phyloP scores from a whole-genome alignment of 108 stramenopile species.

The Discostella pseudostelligera region DNA sequence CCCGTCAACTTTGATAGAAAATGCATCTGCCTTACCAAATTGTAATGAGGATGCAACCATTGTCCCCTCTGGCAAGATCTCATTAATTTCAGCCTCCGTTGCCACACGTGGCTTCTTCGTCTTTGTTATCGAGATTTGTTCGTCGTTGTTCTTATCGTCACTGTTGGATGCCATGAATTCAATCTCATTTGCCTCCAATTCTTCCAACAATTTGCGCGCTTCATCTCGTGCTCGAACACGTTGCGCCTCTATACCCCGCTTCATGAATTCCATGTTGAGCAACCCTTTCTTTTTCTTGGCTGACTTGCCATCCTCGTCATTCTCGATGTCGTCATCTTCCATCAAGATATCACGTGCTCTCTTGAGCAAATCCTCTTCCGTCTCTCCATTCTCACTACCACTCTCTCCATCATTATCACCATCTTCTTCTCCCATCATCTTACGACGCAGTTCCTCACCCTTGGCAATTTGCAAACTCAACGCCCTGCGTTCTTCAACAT shows the following conservation, averaged over 20 bases:
- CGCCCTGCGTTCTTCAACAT: conserved; percentile 78
- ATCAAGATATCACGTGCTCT: conserved; percentile 62
- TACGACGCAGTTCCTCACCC: conserved; percentile 85
- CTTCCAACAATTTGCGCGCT: conserved; percentile 74
- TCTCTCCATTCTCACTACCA: conserved; percentile 33
- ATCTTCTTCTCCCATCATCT: conserved; percentile 62
- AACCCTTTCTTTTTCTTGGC: conserved; percentile 70
- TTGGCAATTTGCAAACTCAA: conserved; percentile 83
- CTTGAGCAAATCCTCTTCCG: conserved; percentile 68
- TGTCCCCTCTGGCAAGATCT: conserved; percentile 68
- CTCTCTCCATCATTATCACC: conserved; percentile 41
- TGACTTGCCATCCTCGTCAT: conserved; percentile 23
- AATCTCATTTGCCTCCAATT: conserved; percentile 87
- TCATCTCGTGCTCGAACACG: conserved; percentile 84
- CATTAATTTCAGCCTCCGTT: conserved; percentile 67
- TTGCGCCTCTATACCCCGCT: conserved; percentile 86
- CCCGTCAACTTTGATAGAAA: conserved; percentile 41
- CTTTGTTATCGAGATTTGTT: conserved; percentile 15
- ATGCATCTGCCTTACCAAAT: conserved; percentile 72
- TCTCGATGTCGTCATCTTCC: conserved; percentile 54
- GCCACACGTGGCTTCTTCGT: conserved; percentile 53
- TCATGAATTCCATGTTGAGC: conserved; percentile 94
- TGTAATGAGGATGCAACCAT: conserved; percentile 71
- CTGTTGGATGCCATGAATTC: conserved; percentile 44
- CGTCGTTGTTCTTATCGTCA: conserved; percentile 28